Evolutionary conservation across 2,329 filamentous ascomycete genomes (phyloP).

Genomic region (Colletotrichum orbiculare): DNA sequence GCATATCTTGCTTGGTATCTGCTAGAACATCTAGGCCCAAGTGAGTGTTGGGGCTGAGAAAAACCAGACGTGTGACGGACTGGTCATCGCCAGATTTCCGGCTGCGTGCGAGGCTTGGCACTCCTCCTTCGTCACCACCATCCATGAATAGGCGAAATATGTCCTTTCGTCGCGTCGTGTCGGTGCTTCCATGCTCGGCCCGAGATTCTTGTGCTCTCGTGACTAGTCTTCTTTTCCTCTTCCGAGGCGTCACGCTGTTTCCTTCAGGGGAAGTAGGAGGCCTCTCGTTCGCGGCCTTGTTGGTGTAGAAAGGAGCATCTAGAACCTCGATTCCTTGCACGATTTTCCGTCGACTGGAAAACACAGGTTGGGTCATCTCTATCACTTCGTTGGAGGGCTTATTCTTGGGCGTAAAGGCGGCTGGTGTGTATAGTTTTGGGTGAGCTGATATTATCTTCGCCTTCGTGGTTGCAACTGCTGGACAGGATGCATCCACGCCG

Average conservation of each 20-base stretch:
- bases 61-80: conserved; percentile 36
- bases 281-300: conserved; percentile 37
- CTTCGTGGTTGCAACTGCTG: conserved; percentile 55
- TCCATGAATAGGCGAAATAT: conserved; percentile 34
- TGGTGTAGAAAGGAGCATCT: conserved; percentile 61
- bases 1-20: conserved; percentile 6
- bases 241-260: conserved; percentile 15
- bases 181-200: conserved; percentile 25
- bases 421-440: conserved; percentile 56
- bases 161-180: conserved; percentile 24
- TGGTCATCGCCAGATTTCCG: too few species aligned
- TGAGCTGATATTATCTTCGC: conserved; percentile 56
- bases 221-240: conserved; percentile 29
- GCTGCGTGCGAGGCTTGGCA: too few species aligned
- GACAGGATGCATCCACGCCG: conserved; percentile 54
- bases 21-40: conserved; percentile 46
- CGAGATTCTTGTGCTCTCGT: conserved; percentile 29
- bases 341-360: conserved; percentile 42
- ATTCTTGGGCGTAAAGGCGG: conserved; percentile 44
- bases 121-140: not conserved
- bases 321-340: conserved; percentile 59
- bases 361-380: conserved; percentile 36
- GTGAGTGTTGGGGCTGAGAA: conserved; percentile 56
- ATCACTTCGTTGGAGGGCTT: conserved; percentile 39
- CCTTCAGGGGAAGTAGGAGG: conserved; percentile 20